Percentiles rank a stretch among this genome's conserved stretches.
Conservation (phyloP, 495 filamentous ascomycete genomes). For the Hyaloscypha bicolor region DNA sequence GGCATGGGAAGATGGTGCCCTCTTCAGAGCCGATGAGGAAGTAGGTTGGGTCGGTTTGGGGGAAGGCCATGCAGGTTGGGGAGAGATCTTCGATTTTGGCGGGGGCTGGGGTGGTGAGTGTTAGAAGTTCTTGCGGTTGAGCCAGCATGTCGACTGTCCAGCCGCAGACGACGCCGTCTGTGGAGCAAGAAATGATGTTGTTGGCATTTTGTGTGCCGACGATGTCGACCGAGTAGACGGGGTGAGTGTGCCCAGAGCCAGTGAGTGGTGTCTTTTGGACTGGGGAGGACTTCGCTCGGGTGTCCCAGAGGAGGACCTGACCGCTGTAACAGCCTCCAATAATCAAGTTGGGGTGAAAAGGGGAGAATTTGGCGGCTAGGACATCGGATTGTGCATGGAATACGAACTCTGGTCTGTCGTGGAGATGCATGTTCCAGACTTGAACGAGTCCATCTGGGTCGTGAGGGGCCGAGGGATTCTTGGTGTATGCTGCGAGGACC, state of each 20-base stretch:
- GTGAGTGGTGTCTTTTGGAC: slow-evolving; percentile 96
- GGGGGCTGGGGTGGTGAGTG: slow-evolving; percentile 81
- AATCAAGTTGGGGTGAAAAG: slow-evolving; percentile 94
- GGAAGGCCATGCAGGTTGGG: slow-evolving; percentile 97
- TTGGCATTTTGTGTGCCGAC: slow-evolving; percentile 98
- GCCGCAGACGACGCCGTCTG: slow-evolving; percentile 93
- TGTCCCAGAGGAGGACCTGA: slow-evolving; percentile 98
- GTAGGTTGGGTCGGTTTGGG: slow-evolving; percentile 91
- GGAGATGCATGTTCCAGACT: slow-evolving; percentile 95
- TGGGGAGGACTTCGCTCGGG: slow-evolving; percentile 79
- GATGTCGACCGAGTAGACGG: slow-evolving; percentile 92
- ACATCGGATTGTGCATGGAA: slow-evolving; percentile 98
- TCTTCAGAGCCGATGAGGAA: slow-evolving; percentile 97
- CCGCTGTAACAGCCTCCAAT: slow-evolving; percentile 94
- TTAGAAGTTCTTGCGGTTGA: slow-evolving; percentile 89
- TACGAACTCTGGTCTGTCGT: slow-evolving; percentile 90
- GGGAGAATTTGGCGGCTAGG: slow-evolving; percentile 92
- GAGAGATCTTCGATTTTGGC: slow-evolving; percentile 91
- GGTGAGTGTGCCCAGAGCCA: slow-evolving; percentile 90
- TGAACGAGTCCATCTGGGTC: slow-evolving; percentile 94
- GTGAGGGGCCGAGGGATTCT: slow-evolving; percentile 92
- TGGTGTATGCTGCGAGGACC: slow-evolving; percentile 91
- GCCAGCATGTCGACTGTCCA: slow-evolving; percentile 98
- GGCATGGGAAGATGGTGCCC: slow-evolving; percentile 92
- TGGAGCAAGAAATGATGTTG: slow-evolving; percentile 94